Evolutionary conservation across 352 stramenopile genomes (phyloP), one percentile per base, ranked within the genome.

Genomic region (Blastocystis sp.): DNA sequence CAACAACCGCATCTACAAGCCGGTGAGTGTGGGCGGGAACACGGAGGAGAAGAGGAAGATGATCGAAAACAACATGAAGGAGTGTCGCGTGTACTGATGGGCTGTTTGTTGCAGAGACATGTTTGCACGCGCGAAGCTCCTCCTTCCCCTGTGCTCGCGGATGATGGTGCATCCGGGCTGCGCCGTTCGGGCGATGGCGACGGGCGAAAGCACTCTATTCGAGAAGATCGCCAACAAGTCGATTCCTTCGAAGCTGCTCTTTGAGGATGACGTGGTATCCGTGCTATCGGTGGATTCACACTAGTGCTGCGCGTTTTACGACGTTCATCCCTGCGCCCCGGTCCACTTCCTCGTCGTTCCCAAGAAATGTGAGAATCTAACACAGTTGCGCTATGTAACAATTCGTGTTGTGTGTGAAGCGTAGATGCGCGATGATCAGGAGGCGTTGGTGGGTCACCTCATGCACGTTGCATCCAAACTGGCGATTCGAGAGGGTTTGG

Each of bases 31-130:
- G 14, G 74, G 74, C 5, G 74, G 74, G n/a, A 70, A 66, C 52
- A 38, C 65, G n/a, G 56, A 56, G 17, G 74, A 84, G 14, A 45
- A 56, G 28, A 19, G 74, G 38, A 66, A 62, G 38, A 84, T 84
- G 74, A 59, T 84, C n/a, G 74, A 84, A 28, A 84, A 84, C 43
- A 84, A 84, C 60, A 84, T 84, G 74, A 66, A 67, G 60, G 74
- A 84, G 38, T 84, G 74, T 70, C 21, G 38, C 11, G 69, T 84
- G n/a, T 28, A 62, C 28, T 34, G 28, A 10, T 79, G n/a, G 28
- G 10, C 5, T 76, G 38, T 48, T 76, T 76, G 66, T 76, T 76
- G n/a, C 48, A 65, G 59, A 10, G 21, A 19, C 9, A 56, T 56
- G 48, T 56, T 56, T 14, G 48, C 48, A 7, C 5, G 14, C 5